Evolutionary conservation across 2,329 filamentous ascomycete species (phyloP).

Genomic region (Exophiala bonariae): DNA sequence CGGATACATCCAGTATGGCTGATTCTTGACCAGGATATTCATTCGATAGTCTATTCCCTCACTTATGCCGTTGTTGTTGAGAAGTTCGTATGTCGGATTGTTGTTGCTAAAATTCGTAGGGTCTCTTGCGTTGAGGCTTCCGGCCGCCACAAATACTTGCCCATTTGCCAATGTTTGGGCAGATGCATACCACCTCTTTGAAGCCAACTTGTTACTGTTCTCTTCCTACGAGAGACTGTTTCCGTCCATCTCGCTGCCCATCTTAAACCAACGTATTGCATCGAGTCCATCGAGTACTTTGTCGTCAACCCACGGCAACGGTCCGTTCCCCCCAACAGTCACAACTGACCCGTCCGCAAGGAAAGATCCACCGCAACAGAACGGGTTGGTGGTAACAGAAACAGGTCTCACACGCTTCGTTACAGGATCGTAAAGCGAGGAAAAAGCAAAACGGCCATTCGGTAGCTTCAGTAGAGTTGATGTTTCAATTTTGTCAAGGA

Average conservation of each 20-base stretch:
- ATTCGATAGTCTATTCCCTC: constrained; percentile 50
- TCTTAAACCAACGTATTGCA: constrained; percentile 56
- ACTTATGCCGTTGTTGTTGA: constrained; percentile 50
- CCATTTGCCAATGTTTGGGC: constrained; percentile 60
- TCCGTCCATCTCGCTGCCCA: constrained; percentile 45
- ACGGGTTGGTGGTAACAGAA: constrained; percentile 53
- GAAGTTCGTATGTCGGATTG: constrained; percentile 63
- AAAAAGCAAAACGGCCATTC: constrained; percentile 60
- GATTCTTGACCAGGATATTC: constrained; percentile 57
- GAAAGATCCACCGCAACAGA: constrained; percentile 62
- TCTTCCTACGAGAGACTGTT: constrained; percentile 56
- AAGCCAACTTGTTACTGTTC: constrained; percentile 55
- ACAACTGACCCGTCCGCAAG: constrained; percentile 57
- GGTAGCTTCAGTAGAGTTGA: constrained; percentile 57
- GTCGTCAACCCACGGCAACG: constrained; percentile 55
- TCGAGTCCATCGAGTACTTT: constrained; percentile 61
- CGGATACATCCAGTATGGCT: constrained; percentile 66
- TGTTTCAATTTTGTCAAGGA: constrained; percentile 65
- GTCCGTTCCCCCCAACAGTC: constrained; percentile 59
- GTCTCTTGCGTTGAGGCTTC: constrained; percentile 59
- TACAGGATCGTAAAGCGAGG: constrained; percentile 57
- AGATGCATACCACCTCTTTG: constrained; percentile 61
- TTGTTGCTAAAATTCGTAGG: constrained; percentile 57
- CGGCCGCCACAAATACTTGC: constrained; percentile 60
- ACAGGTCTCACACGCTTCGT: constrained; percentile 38